Conservation (phyloP, 768 basidiomycete species). For the Hysterangium stoloniferum region DNA sequence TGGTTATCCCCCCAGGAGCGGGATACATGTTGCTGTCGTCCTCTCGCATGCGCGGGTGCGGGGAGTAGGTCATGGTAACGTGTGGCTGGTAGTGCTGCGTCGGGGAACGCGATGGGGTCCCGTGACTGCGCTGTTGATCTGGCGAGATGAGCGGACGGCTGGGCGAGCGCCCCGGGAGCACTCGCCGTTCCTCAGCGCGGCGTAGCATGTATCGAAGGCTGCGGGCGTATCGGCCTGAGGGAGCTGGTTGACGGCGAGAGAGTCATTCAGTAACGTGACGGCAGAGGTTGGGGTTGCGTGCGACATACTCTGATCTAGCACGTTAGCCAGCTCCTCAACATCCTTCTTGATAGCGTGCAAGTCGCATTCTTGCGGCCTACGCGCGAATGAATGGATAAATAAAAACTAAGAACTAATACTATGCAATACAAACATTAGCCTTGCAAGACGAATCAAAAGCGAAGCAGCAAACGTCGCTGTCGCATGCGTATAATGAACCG, state of each 20-base stretch:
- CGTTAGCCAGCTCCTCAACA: conserved; percentile 67
- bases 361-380: conserved; percentile 81
- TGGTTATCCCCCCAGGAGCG: conserved; percentile 20
- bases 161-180: conserved; percentile 22
- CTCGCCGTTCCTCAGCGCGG: conserved; percentile 27
- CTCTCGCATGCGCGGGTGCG: no score
- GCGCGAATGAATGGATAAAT: conserved; percentile 3
- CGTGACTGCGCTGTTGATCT: conserved; percentile 24
- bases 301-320: conserved; percentile 71
- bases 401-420: background rate
- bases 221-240: conserved; percentile 86
- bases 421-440: conserved; percentile 63
- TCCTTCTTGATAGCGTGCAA: conserved; percentile 62
- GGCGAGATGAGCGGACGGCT: background rate
- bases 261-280: background rate
- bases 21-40: conserved; percentile 70
- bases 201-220: conserved; percentile 88
- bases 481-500: conserved; percentile 87
- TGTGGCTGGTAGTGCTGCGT: conserved; percentile 19
- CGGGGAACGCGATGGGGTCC: conserved; percentile 47
- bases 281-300: conserved; percentile 15
- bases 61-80: conserved; percentile 32
- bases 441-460: conserved; percentile 76
- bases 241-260: conserved; percentile 48
- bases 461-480: conserved; percentile 92